Base-by-base conservation (phyloP, 805 yeast species). In the Aciculoconidium aculeatum region DNA sequence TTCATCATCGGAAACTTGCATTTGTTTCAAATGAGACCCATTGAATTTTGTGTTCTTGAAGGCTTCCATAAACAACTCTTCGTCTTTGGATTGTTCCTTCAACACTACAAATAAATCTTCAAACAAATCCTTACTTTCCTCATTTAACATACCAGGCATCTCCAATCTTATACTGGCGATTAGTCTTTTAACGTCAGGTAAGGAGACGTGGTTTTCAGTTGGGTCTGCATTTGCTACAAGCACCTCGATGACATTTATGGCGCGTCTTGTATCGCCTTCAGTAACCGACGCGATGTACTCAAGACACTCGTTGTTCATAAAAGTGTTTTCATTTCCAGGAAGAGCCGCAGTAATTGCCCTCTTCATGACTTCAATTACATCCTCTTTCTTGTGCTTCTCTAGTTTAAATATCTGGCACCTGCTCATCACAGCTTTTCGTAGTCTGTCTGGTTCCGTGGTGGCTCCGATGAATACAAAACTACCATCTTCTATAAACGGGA, bases 391-490 rank as follows among this genome's bases (percentile, higher is more conserved):
- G 17, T 87, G 62, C 34, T 71, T 69, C 25, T 72, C 63, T 37
- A 92, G 60, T 5, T 77, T 77, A 49, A 87, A 82, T 0, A 86
- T 75, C 34, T 87, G 79, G 47, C 95, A 84, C 34, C 99, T 60
- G 5, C 95, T 84, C 15, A 86, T 51, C 18, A 92, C 60, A 0
- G 97, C 96, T 31, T 80, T 74, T 36, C 87, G 77, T 23, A 92
- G 57, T 44, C 85, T 80, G 44, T 81, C 80, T 27, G 82, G 76
- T 4, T 96, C 96, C 0, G 97, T 88, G 0, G 98, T 92, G n/a
- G 97, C 96, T 4, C 98, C 98, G 29, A 90, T 76, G 23, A 92
- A 65, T 1, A 77, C 75, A 24, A 88, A 75, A 30, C 75, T 75
- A 3, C 97, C 97, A 16, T 72, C 62, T 51, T 92, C 99, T 1